Evolutionary conservation across 2,329 filamentous ascomycete genomes (phyloP).

Genomic region (Xylariaceae sp.): DNA sequence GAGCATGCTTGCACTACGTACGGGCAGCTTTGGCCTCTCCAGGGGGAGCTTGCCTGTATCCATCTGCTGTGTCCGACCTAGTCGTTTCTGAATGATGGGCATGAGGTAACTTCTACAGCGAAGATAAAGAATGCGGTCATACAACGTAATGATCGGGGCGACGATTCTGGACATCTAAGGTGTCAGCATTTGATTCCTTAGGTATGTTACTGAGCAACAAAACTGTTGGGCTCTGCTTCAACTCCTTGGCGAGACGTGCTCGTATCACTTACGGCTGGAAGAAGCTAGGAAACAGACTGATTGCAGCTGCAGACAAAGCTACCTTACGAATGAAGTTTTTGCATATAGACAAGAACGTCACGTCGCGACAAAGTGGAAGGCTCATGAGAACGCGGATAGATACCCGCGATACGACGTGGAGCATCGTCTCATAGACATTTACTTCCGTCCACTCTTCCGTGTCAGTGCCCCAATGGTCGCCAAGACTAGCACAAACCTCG

Average conservation of each 20-base stretch:
- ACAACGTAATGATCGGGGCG: conserved; percentile 29
- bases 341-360: conserved; percentile 29
- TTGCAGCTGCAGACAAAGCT: conserved; percentile 26
- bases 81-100: conserved; percentile 33
- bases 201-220: neutral
- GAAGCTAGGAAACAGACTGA: conserved; percentile 30
- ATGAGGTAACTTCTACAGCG: conserved; percentile 31
- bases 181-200: neutral
- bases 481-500: conserved; percentile 28
- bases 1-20: conserved; percentile 13
- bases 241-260: neutral
- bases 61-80: conserved; percentile 16
- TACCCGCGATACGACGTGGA: conserved; percentile 30
- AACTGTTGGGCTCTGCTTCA: neutral
- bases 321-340: conserved; percentile 31
- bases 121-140: conserved; percentile 31
- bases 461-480: conserved; percentile 30
- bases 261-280: conserved; percentile 29
- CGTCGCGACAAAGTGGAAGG: conserved; percentile 29
- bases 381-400: conserved; percentile 33
- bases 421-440: conserved; percentile 32
- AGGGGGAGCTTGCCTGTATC: conserved; percentile 19
- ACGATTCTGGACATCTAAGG: conserved; percentile 22
- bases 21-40: conserved; percentile 17
- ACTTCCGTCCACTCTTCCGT: conserved; percentile 32